Evolutionary conservation across 169 alveolate species (phyloP), one percentile per base, ranked within the genome.

Genomic region (Babesia bovis): DNA sequence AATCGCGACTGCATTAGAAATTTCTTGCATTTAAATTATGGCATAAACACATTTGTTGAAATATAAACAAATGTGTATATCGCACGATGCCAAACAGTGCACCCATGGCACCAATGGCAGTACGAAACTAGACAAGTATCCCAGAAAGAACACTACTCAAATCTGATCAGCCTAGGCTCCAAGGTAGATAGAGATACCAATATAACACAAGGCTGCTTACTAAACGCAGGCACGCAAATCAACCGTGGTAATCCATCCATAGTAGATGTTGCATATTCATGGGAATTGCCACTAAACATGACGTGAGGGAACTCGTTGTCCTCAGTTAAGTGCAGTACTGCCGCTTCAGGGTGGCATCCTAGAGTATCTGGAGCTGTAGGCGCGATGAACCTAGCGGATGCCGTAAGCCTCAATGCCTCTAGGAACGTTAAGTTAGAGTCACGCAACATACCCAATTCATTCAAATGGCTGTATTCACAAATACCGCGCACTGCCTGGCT

Each of bases 311-410:
- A 81, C 32, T 81, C 88, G 32, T 40, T 26, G 58, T 81, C 84
- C 40, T 81, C 73, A 25, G 53, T 56, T 30, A 78, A 52, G 41
- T 56, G 66, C 53, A 78, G 59, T 61, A 28, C 83, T 17, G 57
- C 50, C 36, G 73, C 51, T 56, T 78, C 87, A 7, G 87, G 73
- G 49, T 78, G 87, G 32, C 81, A 67, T 33, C 83, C 83, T 3
- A 81, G 81, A 28, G 83, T 81, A 51, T 81, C 88, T 6, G 81
- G 69, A 12, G 83, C 88, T 4, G 88, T 81, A 12, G 88, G 88
- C 4, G 84, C 84, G n/a, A 81, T 72, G 42, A 63, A 81, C 42
- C 88, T 52, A 13, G 88, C 52, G 13, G 32, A 26, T 30, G 57
- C 84, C 9, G 76, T 45, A 26, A 81, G 71, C 35, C 59, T 41